Base-by-base conservation (phyloP, 148 eudicot species). In the Polygonum maritimum region DNA sequence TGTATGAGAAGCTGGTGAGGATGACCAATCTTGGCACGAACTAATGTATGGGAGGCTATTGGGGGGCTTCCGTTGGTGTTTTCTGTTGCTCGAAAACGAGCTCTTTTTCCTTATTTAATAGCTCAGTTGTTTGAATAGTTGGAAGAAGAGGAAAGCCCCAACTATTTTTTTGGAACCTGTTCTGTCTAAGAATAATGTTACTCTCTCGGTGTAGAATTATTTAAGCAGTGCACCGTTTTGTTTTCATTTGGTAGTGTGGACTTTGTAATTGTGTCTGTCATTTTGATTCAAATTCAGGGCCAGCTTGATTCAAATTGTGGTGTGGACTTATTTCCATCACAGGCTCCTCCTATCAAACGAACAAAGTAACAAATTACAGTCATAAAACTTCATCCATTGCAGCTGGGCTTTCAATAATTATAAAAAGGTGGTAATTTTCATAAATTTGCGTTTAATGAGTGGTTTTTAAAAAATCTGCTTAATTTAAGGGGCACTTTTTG, bases 1-100 rank as follows among this genome's bases (percentile, higher is more conserved):
- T 92, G 41, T 95, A 95, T 58, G 87, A 86, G 73, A 89, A 92
- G 88, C 88, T 95, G 80, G 96, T 89, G 48, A 84, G 79, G 76
- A 88, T 86, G 88, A 60, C 92, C 51, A 79, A 21, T 16, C 47
- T 73, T 39, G 70, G 76, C 55, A 39, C 49, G 73, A n/a, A 45
- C 1, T 69, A 67, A 54, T 48, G 26, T 14, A 9, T 36, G 0
- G 21, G 71, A 36, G 4, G 14, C 36, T 35, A 67, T 35, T 67
- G 21, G 38, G 39, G 22, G 62, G 19, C 12, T 55, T 55, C 31
- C 26, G 10, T 57, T 57, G 31, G 63, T 21, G 62, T 19, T 55
- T 55, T 39, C 62, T n/a, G 22, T 55, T 54, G 60, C 60, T 54
- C 19, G 19, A 14, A 18, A 55, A 55, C 2, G 36, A 60, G 38